Evolutionary conservation across 352 stramenopile genomes (phyloP).

Genomic region (Globisporangium parvum): DNA sequence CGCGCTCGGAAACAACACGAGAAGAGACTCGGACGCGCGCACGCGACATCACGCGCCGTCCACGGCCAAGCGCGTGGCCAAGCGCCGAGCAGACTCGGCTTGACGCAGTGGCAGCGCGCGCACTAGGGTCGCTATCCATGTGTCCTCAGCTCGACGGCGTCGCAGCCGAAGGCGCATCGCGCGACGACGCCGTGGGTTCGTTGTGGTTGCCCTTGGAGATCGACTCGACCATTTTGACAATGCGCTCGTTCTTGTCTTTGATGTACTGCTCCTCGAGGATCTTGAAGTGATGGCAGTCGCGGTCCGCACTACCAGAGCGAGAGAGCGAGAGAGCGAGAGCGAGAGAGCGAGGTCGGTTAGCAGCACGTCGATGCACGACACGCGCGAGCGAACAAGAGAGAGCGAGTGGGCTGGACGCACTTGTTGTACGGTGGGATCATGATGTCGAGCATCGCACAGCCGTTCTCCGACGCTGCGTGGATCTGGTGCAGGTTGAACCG

Average conservation of each 20-base stretch:
- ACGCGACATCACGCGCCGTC: no score
- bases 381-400: neutral
- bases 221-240: conserved; percentile 71
- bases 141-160: neutral
- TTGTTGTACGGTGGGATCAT: conserved; percentile 87
- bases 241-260: conserved; percentile 32
- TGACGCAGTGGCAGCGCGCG: neutral
- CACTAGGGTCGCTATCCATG: no score
- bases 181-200: conserved; percentile 17
- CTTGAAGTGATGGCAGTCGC: conserved; percentile 74
- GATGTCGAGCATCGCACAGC: conserved; percentile 74
- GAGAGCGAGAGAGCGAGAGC: no score
- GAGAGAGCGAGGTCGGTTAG: no score
- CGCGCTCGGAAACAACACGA: no score
- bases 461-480: conserved; percentile 58
- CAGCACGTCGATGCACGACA: no score
- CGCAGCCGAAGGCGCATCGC: neutral
- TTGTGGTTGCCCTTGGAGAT: conserved; percentile 68
- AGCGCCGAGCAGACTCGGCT: no score
- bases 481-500: conserved; percentile 83
- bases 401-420: conserved; percentile 37
- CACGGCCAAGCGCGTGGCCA: no score
- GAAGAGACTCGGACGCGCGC: no score
- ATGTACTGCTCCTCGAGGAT: conserved; percentile 54
- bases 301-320: conserved; percentile 53